Evolutionary conservation across 78 protist species (phyloP), one percentile per base, ranked within the genome.

Genomic region (Dictyostelium purpureum): DNA sequence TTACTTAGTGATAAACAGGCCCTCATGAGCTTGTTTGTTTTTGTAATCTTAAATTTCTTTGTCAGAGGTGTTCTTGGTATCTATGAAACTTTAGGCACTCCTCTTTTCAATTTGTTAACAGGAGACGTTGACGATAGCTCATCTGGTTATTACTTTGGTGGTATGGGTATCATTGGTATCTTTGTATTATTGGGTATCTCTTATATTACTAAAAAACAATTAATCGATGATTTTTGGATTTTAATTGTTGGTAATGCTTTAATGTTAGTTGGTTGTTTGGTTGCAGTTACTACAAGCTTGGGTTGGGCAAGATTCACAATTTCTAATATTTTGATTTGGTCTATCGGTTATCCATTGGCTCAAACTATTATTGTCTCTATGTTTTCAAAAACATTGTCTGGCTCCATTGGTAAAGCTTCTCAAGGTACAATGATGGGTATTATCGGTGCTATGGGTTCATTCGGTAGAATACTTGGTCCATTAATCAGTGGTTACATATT

Each of bases 371-470:
- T 76, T n/a, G 82, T 76, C 11, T 76, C 82, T 16, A 76, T 76
- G 82, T 76, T 76, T 54, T 76, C 82, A 31, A 76, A 76, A 54
- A 31, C 28, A 1, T 12, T 76, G 18, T 31, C 82, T 2, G 67
- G 45, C 18, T 11, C 47, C 1, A 11, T 76, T 16, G 69, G 69
- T 28, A 76, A 76, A 54, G 43, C 16, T 7, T 11, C n/a, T 28
- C 78, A 70, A 42, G 90, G 90, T 67, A 45, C 90, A 21, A n/a
- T 83, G 12, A 83, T 83, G 90, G 90, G 90, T 45, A 42, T 73
- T 37, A 83, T 83, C n/a, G 79, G 83, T 38, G 63, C 65, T 10
- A 79, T 79, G 3, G 90, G 90, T 11, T 83, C 90, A 33, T n/a
- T 65, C 0, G 90, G 90, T 40, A 83, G 90, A 43, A 83, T 83